phyloP scores from a whole-genome alignment of 2,329 filamentous ascomycete species.

The Aspergillus arachidicola region DNA sequence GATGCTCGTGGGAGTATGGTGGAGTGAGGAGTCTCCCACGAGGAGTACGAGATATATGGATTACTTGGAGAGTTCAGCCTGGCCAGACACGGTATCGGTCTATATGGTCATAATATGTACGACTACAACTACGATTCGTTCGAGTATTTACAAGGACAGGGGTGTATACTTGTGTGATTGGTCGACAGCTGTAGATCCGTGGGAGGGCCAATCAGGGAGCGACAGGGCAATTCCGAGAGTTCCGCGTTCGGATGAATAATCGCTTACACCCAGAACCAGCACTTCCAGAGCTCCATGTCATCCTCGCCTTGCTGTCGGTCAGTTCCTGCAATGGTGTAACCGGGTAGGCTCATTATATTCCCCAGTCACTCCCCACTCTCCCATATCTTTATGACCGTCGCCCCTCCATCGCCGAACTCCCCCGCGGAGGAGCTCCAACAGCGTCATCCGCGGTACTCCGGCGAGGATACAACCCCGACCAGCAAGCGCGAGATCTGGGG shows the following conservation, averaged over 20 bases:
- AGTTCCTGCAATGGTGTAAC: neutral
- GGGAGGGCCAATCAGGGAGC: neutral
- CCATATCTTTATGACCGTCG: slow-evolving; percentile 6
- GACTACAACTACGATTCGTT: neutral
- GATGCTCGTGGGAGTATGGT: neutral
- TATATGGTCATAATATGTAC: neutral
- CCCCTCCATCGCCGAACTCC: slow-evolving; percentile 14
- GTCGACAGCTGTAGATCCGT: neutral
- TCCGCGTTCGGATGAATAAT: slow-evolving; percentile 6
- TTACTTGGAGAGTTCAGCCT: neutral
- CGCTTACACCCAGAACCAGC: neutral
- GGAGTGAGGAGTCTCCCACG: neutral
- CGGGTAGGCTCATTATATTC: neutral
- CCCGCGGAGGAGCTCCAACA: slow-evolving; percentile 24
- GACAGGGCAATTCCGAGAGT: neutral
- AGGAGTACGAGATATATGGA: neutral
- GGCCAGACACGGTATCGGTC: neutral
- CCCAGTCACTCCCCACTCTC: neutral
- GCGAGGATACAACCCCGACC: slow-evolving; percentile 83
- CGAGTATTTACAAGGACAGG: neutral
- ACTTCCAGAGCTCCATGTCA: neutral
- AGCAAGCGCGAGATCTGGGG: slow-evolving; percentile 78
- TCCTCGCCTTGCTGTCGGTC: neutral
- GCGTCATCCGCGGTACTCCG: slow-evolving; percentile 63
- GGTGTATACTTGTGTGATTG: neutral